Evolutionary conservation across 2,329 filamentous ascomycete genomes (phyloP).

Genomic region (Trichoderma asperellum): DNA sequence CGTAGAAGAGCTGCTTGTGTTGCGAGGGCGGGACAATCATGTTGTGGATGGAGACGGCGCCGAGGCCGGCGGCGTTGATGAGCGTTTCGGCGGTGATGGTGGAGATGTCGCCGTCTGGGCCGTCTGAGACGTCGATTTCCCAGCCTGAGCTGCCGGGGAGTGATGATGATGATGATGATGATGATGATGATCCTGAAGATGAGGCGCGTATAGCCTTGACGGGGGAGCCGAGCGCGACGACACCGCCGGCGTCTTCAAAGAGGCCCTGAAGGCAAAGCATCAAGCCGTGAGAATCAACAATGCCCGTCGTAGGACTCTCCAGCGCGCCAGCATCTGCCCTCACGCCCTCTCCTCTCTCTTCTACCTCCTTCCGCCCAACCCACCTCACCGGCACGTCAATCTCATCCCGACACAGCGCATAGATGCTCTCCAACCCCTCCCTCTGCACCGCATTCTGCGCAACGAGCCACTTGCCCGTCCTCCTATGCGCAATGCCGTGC

Average conservation of each 20-base stretch:
- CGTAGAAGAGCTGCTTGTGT: slow-evolving; percentile 71
- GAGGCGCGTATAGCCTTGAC: slow-evolving; percentile 64
- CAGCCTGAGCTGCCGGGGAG: slow-evolving; percentile 64
- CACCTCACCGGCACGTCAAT: slow-evolving; percentile 72
- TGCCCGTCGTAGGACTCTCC: slow-evolving; percentile 85
- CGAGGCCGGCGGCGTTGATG: slow-evolving; percentile 84
- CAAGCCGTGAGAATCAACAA: slow-evolving; percentile 82
- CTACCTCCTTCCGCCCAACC: slow-evolving; percentile 65
- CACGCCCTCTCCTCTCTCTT: slow-evolving; percentile 72
- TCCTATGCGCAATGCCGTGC: slow-evolving; percentile 69
- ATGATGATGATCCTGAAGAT: slow-evolving; percentile 34
- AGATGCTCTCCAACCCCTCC: slow-evolving; percentile 59
- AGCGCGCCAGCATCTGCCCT: slow-evolving; percentile 72
- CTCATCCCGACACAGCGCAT: slow-evolving; percentile 47
- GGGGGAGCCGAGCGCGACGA: slow-evolving; percentile 68
- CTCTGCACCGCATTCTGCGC: slow-evolving; percentile 77
- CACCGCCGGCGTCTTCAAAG: slow-evolving; percentile 77
- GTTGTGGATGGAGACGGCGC: slow-evolving; percentile 77
- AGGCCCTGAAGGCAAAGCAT: slow-evolving; percentile 80
- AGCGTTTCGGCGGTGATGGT: slow-evolving; percentile 75
- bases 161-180: slow-evolving; percentile 32
- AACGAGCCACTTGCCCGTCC: slow-evolving; percentile 92
- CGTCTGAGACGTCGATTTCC: slow-evolving; percentile 62
- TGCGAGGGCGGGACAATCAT: slow-evolving; percentile 68
- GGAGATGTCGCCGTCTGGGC: slow-evolving; percentile 50